Conservation (phyloP, 2,329 filamentous ascomycete species). For the Zasmidium citrigriseum region DNA sequence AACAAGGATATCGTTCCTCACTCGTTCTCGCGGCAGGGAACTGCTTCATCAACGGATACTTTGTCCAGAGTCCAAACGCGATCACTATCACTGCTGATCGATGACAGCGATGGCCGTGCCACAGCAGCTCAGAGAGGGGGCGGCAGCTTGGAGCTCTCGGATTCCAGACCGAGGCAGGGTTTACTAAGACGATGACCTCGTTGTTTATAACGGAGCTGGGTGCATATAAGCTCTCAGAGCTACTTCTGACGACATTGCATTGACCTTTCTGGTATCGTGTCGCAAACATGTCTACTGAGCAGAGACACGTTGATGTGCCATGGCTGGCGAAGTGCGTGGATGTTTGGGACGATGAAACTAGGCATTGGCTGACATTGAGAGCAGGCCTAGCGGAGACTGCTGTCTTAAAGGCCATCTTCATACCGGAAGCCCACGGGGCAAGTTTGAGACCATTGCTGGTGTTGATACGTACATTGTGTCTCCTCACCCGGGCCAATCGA, state of each 20-base stretch:
- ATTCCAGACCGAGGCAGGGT: background rate
- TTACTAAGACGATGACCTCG: background rate
- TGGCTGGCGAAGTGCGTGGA: slow-evolving; percentile 16
- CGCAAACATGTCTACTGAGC: slow-evolving; percentile 1
- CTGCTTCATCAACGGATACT: too few species aligned
- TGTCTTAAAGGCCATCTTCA: slow-evolving; percentile 27
- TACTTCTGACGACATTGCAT: background rate
- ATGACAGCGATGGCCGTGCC: background rate
- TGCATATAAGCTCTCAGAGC: background rate
- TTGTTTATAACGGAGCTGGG: background rate
- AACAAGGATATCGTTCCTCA: too few species aligned
- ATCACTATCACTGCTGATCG: too few species aligned
- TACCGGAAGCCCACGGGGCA: slow-evolving; percentile 19
- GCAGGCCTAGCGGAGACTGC: slow-evolving; percentile 21
- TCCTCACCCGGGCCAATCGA: slow-evolving; percentile 15
- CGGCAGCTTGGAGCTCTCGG: slow-evolving; percentile 1
- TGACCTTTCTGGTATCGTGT: background rate
- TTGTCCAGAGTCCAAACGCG: too few species aligned
- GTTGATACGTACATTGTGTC: slow-evolving; percentile 25
- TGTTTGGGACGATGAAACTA: background rate
- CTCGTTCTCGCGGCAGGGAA: too few species aligned
- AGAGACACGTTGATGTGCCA: slow-evolving; percentile 16
- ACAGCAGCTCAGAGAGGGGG: background rate
- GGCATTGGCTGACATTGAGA: background rate
- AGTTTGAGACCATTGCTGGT: slow-evolving; percentile 18